Conservation (phyloP, 75 land plant species). For the Sequoia sempervirens region DNA sequence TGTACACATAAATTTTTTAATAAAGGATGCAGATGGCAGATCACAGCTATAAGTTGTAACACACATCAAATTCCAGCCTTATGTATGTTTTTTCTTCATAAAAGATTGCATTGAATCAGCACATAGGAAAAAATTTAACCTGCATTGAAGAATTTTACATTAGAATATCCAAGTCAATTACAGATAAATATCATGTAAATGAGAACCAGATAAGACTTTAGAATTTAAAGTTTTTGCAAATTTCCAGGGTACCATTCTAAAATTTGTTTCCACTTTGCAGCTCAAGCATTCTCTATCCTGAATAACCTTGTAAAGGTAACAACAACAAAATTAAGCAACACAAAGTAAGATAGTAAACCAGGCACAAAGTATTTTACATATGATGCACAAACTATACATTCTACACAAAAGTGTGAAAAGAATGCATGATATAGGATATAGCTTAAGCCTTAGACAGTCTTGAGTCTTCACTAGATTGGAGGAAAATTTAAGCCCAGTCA, state of each 20-base stretch:
- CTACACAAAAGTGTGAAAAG: not conserved
- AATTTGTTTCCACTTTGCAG: not conserved
- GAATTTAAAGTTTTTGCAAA: not conserved
- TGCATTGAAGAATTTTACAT: no score
- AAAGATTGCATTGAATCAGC: no score
- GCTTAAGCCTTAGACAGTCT: not conserved
- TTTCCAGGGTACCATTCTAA: not conserved
- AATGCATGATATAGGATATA: not conserved
- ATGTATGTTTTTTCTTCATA: no score
- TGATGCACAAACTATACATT: not conserved
- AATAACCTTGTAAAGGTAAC: not conserved
- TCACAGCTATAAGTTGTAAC: no score
- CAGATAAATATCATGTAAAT: no score
- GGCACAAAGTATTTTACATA: not conserved
- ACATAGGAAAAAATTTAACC: no score
- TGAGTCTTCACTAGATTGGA: not conserved
- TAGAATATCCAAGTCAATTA: no score
- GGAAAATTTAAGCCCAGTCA: not conserved
- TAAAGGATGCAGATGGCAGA: no score
- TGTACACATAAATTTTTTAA: no score
- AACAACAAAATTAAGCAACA: no score
- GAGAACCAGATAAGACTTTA: not conserved
- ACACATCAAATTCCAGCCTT: no score
- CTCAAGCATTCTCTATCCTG: not conserved
- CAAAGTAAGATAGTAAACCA: not conserved